phyloP scores from a whole-genome alignment of 2,329 filamentous ascomycete species.

The Myriosclerotinia scirpicola region DNA sequence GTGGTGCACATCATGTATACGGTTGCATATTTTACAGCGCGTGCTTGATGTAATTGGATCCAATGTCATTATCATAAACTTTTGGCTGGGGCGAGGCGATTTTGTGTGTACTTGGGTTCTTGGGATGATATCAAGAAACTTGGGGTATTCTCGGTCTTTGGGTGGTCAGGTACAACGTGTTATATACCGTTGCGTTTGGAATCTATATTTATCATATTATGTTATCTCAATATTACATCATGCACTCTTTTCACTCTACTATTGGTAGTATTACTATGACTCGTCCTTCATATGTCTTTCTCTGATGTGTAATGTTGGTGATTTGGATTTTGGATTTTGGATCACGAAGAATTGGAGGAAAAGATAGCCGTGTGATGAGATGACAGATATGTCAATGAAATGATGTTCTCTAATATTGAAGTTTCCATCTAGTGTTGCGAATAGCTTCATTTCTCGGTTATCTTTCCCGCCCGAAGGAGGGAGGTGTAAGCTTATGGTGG shows the following conservation, averaged over 20 bases:
- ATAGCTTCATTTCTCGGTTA: not conserved
- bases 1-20: slow-evolving; percentile 30
- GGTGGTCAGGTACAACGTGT: slow-evolving; percentile 22
- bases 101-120: slow-evolving; percentile 19
- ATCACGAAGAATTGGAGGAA: not conserved
- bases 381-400: not conserved
- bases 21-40: slow-evolving; percentile 34
- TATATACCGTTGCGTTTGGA: slow-evolving; percentile 2
- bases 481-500: not conserved
- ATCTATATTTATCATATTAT: slow-evolving; percentile 6
- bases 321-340: not conserved
- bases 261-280: not conserved
- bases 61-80: slow-evolving; percentile 26
- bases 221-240: not conserved
- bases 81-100: slow-evolving; percentile 24
- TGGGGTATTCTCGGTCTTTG: slow-evolving; percentile 19
- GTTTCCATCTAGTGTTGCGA: not conserved
- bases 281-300: not conserved
- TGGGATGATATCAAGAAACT: slow-evolving; percentile 25
- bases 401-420: not conserved
- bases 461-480: not conserved
- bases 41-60: slow-evolving; percentile 26
- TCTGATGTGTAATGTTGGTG: no score
- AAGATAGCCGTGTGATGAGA: not conserved
- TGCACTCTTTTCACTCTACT: not conserved